Evolutionary conservation across 192 early-diverging fungal genomes (phyloP).

Genomic region (Coemansia sp.): DNA sequence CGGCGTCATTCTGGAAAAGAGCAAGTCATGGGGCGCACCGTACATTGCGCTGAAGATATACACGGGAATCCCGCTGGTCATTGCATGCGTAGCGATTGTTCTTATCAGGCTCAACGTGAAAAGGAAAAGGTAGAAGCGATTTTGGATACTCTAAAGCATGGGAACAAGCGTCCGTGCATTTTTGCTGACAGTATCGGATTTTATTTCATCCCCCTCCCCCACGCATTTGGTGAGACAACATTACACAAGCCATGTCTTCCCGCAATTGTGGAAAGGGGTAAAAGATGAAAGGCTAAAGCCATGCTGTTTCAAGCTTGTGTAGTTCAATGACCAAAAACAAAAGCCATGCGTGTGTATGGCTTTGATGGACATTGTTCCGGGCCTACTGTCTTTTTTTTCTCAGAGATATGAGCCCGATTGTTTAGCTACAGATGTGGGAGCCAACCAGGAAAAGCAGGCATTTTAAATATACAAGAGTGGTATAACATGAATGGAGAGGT

Average conservation of each 20-base stretch:
- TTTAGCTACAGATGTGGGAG: slow-evolving; percentile 5
- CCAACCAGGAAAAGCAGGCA: too few species aligned
- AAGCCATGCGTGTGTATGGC: slow-evolving; percentile 6
- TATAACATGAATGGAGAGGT: too few species aligned
- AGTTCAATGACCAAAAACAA: slow-evolving; percentile 10
- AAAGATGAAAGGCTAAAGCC: slow-evolving; percentile 1
- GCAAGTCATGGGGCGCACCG: slow-evolving; percentile 48
- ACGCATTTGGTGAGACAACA: slow-evolving; percentile 1
- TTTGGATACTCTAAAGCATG: too few species aligned
- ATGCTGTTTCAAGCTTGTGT: slow-evolving; percentile 11
- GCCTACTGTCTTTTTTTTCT: slow-evolving; percentile 3
- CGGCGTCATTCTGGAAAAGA: slow-evolving; percentile 47
- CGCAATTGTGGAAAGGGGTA: too few species aligned
- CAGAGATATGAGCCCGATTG: background rate
- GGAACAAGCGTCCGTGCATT: too few species aligned
- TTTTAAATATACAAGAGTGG: too few species aligned
- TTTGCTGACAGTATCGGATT: too few species aligned
- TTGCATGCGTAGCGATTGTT: slow-evolving; percentile 45
- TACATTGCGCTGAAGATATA: slow-evolving; percentile 51
- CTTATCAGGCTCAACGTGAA: slow-evolving; percentile 25
- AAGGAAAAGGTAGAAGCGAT: background rate
- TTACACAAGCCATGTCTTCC: too few species aligned
- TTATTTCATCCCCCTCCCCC: background rate
- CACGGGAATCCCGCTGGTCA: slow-evolving; percentile 41
- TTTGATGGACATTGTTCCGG: slow-evolving; percentile 1